These are phyloP conservation scores for Vanrija pseudolonga DNA, from an alignment of 1,284 basidiomycete genomes.

Conservation along the genomic window DNA sequence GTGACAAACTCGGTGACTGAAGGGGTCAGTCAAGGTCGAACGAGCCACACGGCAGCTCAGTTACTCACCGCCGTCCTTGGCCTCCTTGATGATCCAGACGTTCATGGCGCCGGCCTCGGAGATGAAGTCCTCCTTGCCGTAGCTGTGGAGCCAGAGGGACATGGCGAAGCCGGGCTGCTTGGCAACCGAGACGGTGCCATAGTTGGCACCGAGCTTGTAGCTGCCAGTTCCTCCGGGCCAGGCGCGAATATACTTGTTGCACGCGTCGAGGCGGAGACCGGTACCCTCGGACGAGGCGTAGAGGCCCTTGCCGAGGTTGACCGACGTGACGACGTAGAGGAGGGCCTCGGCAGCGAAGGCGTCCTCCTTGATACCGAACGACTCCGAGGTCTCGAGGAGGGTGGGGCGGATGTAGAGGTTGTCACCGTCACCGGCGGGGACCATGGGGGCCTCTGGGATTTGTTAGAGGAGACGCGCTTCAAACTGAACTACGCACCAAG, in stretches of 20 bases:
- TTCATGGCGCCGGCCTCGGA: constrained; percentile 48
- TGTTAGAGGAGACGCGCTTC: background rate
- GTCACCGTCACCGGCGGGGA: constrained; percentile 37
- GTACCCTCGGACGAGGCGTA: constrained; percentile 31
- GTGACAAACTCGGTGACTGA: constrained; percentile 43
- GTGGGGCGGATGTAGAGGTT: constrained; percentile 47
- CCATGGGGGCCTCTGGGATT: constrained; percentile 19
- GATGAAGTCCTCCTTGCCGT: constrained; percentile 38
- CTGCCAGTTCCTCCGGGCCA: constrained; percentile 46
- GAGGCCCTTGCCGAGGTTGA: constrained; percentile 43
- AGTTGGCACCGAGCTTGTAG: constrained; percentile 48
- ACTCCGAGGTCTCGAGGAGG: constrained; percentile 44
- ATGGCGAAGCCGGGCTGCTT: constrained; percentile 45
- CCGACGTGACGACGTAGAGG: constrained; percentile 41
- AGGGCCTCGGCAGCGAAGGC: constrained; percentile 41
- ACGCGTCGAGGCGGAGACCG: constrained; percentile 40
- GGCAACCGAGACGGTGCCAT: constrained; percentile 42
- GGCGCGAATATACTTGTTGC: constrained; percentile 42
- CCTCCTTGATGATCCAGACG: constrained; percentile 44
- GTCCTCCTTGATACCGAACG: constrained; percentile 45
- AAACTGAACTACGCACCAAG: constrained; percentile 29
- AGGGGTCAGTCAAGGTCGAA: background rate
- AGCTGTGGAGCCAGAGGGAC: constrained; percentile 43
- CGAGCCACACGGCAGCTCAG: background rate
- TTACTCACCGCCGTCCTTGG: constrained; percentile 34